phyloP scores from a whole-genome alignment of 177 flowering plant genomes.

The Vitis hybrid region DNA sequence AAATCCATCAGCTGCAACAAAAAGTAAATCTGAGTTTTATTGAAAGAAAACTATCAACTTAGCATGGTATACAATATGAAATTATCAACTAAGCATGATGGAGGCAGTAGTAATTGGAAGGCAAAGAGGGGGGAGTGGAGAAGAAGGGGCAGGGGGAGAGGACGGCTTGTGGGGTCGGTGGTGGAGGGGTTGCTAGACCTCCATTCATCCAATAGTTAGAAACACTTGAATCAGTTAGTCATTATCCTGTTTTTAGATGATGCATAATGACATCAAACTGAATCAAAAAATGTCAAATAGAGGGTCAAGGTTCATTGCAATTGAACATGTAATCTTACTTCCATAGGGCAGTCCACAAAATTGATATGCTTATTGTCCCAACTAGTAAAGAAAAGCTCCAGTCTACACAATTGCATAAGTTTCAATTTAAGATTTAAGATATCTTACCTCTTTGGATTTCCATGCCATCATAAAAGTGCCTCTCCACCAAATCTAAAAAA shows the following conservation, averaged over 20 bases:
- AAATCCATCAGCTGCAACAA: slow-evolving; percentile 94
- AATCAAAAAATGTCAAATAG: not conserved
- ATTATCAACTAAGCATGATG: not conserved
- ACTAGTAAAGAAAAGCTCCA: not conserved
- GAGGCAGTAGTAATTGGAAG: no score
- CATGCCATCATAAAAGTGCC: slow-evolving; percentile 98
- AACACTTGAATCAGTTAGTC: no score
- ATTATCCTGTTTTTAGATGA: no score
- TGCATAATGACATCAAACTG: no score
- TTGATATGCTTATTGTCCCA: not conserved
- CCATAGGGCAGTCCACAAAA: not conserved
- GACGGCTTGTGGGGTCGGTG: no score
- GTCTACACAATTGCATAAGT: not conserved
- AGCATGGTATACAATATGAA: not conserved
- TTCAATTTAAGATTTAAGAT: not conserved
- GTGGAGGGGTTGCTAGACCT: no score
- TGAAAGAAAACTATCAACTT: not conserved
- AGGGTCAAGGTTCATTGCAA: not conserved
- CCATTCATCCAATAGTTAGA: no score
- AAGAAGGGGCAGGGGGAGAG: no score
- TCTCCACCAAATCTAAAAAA: slow-evolving; percentile 87
- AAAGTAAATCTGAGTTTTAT: slow-evolving; percentile 9
- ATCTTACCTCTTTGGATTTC: slow-evolving; percentile 92
- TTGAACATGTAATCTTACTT: not conserved
- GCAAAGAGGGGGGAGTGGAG: no score